A percentile compares a stretch with the other conserved stretches of the same genome.
Evolutionary conservation across 441 rosid genomes (phyloP).

Genomic region (Corymbia calophylla): DNA sequence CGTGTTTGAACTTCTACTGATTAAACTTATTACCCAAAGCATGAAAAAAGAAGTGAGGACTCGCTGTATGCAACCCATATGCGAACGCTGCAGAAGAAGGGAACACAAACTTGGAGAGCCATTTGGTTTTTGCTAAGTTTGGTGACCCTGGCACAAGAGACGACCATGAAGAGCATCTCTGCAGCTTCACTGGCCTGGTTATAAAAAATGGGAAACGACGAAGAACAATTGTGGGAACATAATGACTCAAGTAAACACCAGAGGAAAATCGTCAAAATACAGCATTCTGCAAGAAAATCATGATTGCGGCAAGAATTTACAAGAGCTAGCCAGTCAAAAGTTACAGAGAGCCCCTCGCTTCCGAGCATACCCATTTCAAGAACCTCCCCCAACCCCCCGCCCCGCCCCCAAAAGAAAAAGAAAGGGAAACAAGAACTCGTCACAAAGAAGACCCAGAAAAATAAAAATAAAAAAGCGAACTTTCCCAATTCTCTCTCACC

Average conservation of each 20-base stretch:
- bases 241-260: neutral
- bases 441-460: neutral
- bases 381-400: neutral
- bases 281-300: neutral
- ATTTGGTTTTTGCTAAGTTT: neutral
- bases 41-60: neutral
- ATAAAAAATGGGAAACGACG: neutral
- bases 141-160: neutral
- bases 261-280: neutral
- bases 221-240: neutral
- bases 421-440: neutral
- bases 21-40: neutral
- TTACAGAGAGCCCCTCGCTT: neutral
- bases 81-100: neutral
- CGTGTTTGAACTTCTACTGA: neutral
- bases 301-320: neutral
- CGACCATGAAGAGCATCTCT: neutral
- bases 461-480: neutral
- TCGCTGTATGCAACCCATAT: neutral
- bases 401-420: neutral
- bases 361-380: neutral
- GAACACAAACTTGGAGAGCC: neutral
- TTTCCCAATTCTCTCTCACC: neutral
- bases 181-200: neutral
- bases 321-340: neutral